Evolutionary conservation across 2,329 filamentous ascomycete species (phyloP).

Genomic region (Calycina herbarum): DNA sequence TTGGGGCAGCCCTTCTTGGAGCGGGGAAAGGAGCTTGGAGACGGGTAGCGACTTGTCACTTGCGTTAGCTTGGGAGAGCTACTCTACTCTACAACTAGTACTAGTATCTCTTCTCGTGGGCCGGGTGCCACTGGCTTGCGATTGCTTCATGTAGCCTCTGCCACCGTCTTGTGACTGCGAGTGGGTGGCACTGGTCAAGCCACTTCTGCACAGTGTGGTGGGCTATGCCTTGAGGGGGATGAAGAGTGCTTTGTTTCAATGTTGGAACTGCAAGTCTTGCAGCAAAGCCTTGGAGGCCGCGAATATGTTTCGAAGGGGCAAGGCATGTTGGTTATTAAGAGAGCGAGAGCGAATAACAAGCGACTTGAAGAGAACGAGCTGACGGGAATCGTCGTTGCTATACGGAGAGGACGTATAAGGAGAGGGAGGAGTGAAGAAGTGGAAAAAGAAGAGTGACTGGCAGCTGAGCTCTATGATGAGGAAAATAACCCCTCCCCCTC

Average conservation of each 20-base stretch:
- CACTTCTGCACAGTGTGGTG: not conserved
- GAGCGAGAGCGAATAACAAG: not conserved
- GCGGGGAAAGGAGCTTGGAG: not conserved
- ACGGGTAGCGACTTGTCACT: conserved; percentile 1
- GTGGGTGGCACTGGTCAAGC: not conserved
- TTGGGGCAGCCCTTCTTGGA: not conserved
- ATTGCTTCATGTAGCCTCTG: not conserved
- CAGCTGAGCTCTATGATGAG: not conserved
- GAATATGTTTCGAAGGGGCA: not conserved
- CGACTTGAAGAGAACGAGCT: not conserved
- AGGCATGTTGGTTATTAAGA: not conserved
- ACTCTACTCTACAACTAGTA: too few species aligned
- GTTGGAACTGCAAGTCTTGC: not conserved
- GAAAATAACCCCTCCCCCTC: not conserved
- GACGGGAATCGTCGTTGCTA: not conserved
- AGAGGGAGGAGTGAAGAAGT: not conserved
- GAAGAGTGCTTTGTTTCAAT: not conserved
- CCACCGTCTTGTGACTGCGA: not conserved
- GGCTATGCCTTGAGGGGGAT: not conserved
- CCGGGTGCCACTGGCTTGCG: not conserved
- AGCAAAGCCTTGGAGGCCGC: not conserved
- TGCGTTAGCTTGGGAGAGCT: not conserved
- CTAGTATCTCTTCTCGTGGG: not conserved
- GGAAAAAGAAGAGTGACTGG: not conserved
- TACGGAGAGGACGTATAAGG: too few species aligned